Conservation (phyloP, 257 asterid species). For the Buddleja alternifolia region DNA sequence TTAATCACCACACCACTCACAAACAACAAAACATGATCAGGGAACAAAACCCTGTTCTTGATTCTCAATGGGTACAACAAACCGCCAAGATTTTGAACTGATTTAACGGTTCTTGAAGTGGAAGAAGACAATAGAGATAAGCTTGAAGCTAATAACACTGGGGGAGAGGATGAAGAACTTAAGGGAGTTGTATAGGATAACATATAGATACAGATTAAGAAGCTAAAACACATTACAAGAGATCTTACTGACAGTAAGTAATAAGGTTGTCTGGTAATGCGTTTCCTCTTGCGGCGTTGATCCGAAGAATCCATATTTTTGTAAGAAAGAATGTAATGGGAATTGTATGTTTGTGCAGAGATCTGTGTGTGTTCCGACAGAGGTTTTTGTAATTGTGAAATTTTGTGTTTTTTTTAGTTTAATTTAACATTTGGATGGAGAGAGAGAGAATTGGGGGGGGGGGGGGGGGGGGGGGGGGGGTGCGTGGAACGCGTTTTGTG, state of each 20-base stretch:
- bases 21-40: constrained; percentile 75
- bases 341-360: constrained; percentile 32
- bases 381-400: constrained; percentile 32
- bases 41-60: constrained; percentile 73
- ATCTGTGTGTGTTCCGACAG: constrained; percentile 47
- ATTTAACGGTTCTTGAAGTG: constrained; percentile 38
- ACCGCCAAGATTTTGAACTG: constrained; percentile 41
- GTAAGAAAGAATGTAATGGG: constrained; percentile 13
- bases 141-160: constrained; percentile 60
- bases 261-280: constrained; percentile 46
- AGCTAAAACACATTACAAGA: constrained; percentile 46
- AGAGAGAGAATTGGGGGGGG: not conserved
- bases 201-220: constrained; percentile 50
- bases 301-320: constrained; percentile 71
- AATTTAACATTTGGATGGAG: constrained; percentile 43
- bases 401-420: not conserved
- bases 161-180: constrained; percentile 55
- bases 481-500: constrained; percentile 32
- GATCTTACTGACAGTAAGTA: constrained; percentile 60
- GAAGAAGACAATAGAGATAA: constrained; percentile 62
- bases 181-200: constrained; percentile 46
- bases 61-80: constrained; percentile 40
- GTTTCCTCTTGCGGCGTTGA: constrained; percentile 79
- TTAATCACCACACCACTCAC: constrained; percentile 39
- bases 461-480: too few species aligned